Evolutionary conservation across 495 filamentous ascomycete species (phyloP).

Genomic region (Aspergillus sclerotioniger): DNA sequence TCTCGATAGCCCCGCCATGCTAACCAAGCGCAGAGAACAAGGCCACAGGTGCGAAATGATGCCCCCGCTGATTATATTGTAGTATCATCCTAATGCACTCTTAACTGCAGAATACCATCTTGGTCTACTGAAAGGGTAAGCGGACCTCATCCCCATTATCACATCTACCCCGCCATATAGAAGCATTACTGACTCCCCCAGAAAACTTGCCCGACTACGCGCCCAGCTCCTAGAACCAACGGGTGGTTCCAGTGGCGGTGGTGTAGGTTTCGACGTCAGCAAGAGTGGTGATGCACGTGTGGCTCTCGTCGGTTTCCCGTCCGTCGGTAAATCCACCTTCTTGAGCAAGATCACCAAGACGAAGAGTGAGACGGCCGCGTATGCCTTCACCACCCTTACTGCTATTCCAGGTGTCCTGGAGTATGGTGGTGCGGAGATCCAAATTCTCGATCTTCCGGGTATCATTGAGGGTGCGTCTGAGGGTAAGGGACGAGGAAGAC

Average conservation of each 20-base stretch:
- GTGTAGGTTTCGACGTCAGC: conserved; percentile 91
- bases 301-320: conserved; percentile 95
- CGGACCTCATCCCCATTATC: background rate
- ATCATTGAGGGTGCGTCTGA: conserved; percentile 98
- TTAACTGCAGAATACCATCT: conserved; percentile 81
- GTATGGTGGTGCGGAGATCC: conserved; percentile 97
- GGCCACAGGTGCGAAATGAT: conserved; percentile 73
- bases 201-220: conserved; percentile 92
- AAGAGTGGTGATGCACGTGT: conserved; percentile 98
- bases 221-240: conserved; percentile 93
- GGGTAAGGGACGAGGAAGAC: conserved; percentile 92
- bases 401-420: conserved; percentile 97
- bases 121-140: conserved; percentile 92
- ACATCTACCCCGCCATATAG: conserved; percentile 10
- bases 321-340: conserved; percentile 98
- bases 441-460: conserved; percentile 96
- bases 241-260: conserved; percentile 72
- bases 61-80: background rate
- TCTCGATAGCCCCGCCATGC: conserved; percentile 27
- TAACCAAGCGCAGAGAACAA: conserved; percentile 82
- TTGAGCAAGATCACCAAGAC: conserved; percentile 99
- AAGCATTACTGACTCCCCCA: conserved; percentile 28
- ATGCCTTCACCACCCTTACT: conserved; percentile 96
- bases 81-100: background rate
- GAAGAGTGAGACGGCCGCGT: conserved; percentile 92